A percentile compares a stretch with the other conserved stretches of the same genome.
Evolutionary conservation across 169 alveolate genomes (phyloP).

Genomic region (Ichthyophthirius multifiliis): DNA sequence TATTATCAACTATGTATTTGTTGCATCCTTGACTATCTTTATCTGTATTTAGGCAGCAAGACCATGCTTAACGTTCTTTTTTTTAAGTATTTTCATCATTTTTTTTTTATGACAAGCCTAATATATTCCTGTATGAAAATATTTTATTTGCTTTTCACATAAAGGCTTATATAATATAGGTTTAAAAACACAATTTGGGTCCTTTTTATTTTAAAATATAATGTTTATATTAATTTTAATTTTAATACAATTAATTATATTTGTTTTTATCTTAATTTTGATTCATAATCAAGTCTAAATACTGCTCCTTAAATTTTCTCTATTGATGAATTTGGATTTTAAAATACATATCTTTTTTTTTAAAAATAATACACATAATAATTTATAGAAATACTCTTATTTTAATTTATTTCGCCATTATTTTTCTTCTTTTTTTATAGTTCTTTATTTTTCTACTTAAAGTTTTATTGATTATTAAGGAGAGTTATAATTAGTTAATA

Average conservation of each 20-base stretch:
- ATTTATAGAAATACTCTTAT: slow-evolving; percentile 14
- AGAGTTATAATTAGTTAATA: neutral
- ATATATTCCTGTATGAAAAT: slow-evolving; percentile 30
- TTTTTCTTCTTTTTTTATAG: slow-evolving; percentile 18
- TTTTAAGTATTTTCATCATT: neutral
- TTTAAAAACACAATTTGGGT: slow-evolving; percentile 31
- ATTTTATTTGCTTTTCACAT: slow-evolving; percentile 7
- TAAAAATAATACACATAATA: neutral
- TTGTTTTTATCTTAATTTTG: slow-evolving; percentile 19
- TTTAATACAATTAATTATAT: neutral
- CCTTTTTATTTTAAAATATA: slow-evolving; percentile 1
- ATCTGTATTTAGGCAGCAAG: slow-evolving; percentile 30
- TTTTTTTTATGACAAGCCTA: neutral
- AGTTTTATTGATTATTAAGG: slow-evolving; percentile 11
- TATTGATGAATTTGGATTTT: slow-evolving; percentile 40
- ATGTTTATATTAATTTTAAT: too few species aligned
- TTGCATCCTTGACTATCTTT: slow-evolving; percentile 28
- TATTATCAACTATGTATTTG: slow-evolving; percentile 16
- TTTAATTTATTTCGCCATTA: slow-evolving; percentile 19
- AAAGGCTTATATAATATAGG: slow-evolving; percentile 10
- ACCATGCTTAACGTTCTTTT: slow-evolving; percentile 31
- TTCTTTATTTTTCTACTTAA: slow-evolving; percentile 13
- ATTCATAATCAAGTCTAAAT: slow-evolving; percentile 34
- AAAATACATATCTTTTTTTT: too few species aligned
- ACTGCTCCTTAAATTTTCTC: slow-evolving; percentile 41